Evolutionary conservation across 2,329 filamentous ascomycete genomes (phyloP), one percentile per base, ranked within the genome.

Genomic region (Massarina eburnea): DNA sequence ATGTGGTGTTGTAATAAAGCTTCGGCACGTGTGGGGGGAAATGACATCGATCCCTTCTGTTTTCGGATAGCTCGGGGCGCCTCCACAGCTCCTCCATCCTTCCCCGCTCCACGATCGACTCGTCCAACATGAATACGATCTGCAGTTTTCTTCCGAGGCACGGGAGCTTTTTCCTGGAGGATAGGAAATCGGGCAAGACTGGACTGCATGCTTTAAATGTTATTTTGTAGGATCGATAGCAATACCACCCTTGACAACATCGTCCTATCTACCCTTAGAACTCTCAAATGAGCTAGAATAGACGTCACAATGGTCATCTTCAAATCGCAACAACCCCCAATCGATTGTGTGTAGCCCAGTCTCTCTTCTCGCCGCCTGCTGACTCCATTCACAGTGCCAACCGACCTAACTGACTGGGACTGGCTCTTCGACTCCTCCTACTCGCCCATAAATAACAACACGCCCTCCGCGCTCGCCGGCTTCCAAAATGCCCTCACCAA

Each of bases 401-500:
- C 71, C 29, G 66, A 80, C 48, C 59, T 81, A 20, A 76, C 80
- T 7, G 75, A 81, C 32, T 85, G 81, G 81, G 75, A 80, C 55
- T 85, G 80, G 78, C 73, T 84, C 10, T 83, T 85, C 61, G 77
- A 82, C 54, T 79, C 78, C 1, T 60, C 73, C 4, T 76, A 77
- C 54, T 82, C 78, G 1, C 77, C 77, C 1, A 57, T 80, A 12
- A 62, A 62, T 15, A 71, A 71, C 3, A 67, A 65, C 39, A 67
- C 65, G 1, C 58, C 66, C 15, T 58, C 61, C 21, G 59, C 74
- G 26, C 71, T 81, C 35, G 73, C 71, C 14, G 79, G 79, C 9
- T 84, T 79, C 61, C 77, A 77, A 18, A 81, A 87, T 66, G 82
- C 78, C 3, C 66, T 73, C 7, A 85, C 82, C 0, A 78, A 80